These are phyloP conservation scores for Umbilicus rupestris DNA, from an alignment of 164 flowering plant genomes.

Conservation along the genomic window DNA sequence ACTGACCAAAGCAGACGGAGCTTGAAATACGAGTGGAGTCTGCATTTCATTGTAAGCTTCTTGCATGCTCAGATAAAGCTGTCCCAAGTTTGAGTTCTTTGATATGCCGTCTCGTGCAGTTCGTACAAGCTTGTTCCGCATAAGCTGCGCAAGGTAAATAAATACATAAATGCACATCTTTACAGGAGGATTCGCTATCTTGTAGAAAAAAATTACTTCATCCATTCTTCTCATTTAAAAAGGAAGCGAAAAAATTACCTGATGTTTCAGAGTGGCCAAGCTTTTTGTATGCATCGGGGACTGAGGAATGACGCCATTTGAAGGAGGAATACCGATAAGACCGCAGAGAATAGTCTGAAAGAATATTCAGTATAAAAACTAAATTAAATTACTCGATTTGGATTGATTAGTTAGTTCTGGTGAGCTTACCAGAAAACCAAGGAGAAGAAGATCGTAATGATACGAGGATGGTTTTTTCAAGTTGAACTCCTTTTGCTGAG, in stretches of 20 bases:
- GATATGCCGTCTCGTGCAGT: constrained; percentile 70
- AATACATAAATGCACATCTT: neutral
- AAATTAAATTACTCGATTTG: neutral
- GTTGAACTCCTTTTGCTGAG: constrained; percentile 94
- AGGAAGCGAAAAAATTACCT: constrained; percentile 33
- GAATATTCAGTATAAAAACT: neutral
- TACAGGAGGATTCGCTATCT: neutral
- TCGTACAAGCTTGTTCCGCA: constrained; percentile 72
- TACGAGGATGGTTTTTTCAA: constrained; percentile 87
- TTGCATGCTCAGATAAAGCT: constrained; percentile 75
- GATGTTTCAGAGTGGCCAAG: constrained; percentile 88
- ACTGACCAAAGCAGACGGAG: constrained; percentile 53
- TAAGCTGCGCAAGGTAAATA: constrained; percentile 41
- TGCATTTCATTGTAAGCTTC: constrained; percentile 86
- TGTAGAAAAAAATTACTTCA: neutral
- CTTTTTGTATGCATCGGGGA: constrained; percentile 99
- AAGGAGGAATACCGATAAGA: constrained; percentile 88
- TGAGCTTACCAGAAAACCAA: constrained; percentile 73
- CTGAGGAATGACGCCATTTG: constrained; percentile 96
- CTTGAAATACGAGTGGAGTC: constrained; percentile 78
- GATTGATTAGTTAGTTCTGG: neutral
- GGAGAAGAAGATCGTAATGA: constrained; percentile 86
- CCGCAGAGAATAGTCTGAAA: constrained; percentile 71
- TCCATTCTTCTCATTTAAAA: neutral
- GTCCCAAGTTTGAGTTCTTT: constrained; percentile 64